These are phyloP conservation scores for Chlorella variabilis DNA, from an alignment of 163 green algal species.

Conservation along the genomic window DNA sequence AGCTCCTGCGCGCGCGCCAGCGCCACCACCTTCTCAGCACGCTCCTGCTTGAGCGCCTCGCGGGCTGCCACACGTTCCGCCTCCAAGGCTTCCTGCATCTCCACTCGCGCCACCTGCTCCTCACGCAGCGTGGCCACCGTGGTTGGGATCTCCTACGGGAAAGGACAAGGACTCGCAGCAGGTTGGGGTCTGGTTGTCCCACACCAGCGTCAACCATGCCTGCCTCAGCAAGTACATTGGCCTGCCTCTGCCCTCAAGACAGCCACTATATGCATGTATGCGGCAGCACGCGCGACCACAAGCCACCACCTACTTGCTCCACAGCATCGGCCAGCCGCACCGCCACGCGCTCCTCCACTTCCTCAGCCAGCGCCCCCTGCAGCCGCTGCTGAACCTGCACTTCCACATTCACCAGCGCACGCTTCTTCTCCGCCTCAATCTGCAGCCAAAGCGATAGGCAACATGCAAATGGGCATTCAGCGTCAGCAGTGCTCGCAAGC, in stretches of 20 bases:
- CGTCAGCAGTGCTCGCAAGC: too few relatives aligned
- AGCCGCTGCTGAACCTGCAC: not conserved
- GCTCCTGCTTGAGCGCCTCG: not conserved
- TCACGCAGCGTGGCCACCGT: not conserved
- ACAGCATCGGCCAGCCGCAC: not conserved
- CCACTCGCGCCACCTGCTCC: not conserved
- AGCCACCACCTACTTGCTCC: too few relatives aligned
- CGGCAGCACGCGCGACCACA: too few relatives aligned
- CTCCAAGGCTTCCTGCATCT: not conserved
- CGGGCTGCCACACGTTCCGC: not conserved
- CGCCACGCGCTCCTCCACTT: not conserved
- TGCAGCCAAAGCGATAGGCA: not conserved
- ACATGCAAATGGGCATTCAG: too few relatives aligned
- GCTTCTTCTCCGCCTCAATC: not conserved
- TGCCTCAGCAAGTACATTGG: too few relatives aligned
- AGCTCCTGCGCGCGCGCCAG: not conserved
- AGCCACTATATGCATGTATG: too few relatives aligned
- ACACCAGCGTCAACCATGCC: too few relatives aligned
- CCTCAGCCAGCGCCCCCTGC: not conserved
- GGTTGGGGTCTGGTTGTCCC: too few relatives aligned
- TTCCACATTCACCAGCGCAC: not conserved
- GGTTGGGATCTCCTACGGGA: conserved; percentile 3
- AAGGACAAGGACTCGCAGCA: too few relatives aligned
- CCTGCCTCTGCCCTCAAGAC: too few relatives aligned
- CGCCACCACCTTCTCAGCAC: not conserved